Evolutionary conservation across 2,329 filamentous ascomycete genomes (phyloP), one percentile per base, ranked within the genome.

Genomic region (Phaeomoniella chlamydospora): DNA sequence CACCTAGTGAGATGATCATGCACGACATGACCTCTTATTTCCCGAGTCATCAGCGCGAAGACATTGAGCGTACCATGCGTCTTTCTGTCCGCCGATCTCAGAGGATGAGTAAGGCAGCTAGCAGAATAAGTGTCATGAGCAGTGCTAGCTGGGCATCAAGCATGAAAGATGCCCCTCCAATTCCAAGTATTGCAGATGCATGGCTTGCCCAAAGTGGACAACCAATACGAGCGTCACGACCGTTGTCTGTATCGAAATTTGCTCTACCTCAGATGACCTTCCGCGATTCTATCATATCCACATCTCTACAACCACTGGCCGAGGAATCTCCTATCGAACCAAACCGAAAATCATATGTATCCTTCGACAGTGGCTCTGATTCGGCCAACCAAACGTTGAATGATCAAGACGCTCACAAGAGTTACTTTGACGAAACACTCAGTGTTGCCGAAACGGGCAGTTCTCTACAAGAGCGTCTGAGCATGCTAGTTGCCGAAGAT

Each of bases 11-110:
- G 63, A 73, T 98, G 54, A 98, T 98, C 52, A 88, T 88, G 16
- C 93, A 90, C 15, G 90, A 98, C 53, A 66, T 98, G 40, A 90
- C 85, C 2, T 93, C 87, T 0, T 98, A 96, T 65, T 98, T 98
- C 68, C 90, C 90, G 0, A 86, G 93, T 50, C 88, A 96, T 49
- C 77, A 87, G 34, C 78, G 84, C 38, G 87, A 94, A 53, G 85
- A 93, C 48, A 94, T 98, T 53, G 90, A 96, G 56, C 81, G 86
- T 47, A 96, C 90, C 1, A 87, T 94, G 43, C 81, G 90, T 34
- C 74, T 94, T 58, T 94, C 88, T 1, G 80, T 94, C 57, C 75
- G 88, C 46, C 74, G 90, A 46, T 96, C 88, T 29, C 84, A 83
- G 36, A 80, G 90, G 36, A 68, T 96, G 43, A 96, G 88, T 62